Percentiles rank a stretch among this genome's conserved stretches.
Conservation (phyloP, 805 yeast genomes). For the Clavispora santaluciae region DNA sequence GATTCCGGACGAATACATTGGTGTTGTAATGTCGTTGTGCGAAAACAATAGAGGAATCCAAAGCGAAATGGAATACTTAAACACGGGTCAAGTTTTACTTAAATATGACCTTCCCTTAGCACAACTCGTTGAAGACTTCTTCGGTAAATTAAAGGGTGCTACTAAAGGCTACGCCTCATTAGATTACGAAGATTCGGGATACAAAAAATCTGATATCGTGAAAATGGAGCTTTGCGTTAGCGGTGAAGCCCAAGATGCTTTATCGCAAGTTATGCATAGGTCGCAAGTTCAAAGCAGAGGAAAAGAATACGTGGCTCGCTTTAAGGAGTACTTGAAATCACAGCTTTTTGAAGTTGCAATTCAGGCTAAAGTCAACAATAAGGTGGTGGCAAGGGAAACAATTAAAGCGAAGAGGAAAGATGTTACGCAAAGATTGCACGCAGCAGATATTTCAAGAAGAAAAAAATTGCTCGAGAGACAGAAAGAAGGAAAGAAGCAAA, state of each 20-base stretch:
- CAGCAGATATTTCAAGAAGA: constrained; percentile 85
- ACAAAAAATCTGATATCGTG: constrained; percentile 70
- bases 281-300: constrained; percentile 72
- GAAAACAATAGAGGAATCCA: constrained; percentile 82
- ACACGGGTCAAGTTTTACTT: constrained; percentile 75
- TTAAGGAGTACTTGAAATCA: constrained; percentile 71
- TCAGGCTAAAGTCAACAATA: constrained; percentile 79
- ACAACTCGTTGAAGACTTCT: constrained; percentile 90
- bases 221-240: constrained; percentile 87
- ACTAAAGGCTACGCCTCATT: constrained; percentile 92
- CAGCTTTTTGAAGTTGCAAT: constrained; percentile 91
- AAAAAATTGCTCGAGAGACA: constrained; percentile 84
- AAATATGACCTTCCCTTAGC: constrained; percentile 82
- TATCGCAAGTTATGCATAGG: constrained; percentile 84
- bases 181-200: constrained; percentile 93
- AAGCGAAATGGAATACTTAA: constrained; percentile 67
- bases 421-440: constrained; percentile 90
- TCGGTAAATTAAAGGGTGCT: constrained; percentile 85
- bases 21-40: constrained; percentile 81
- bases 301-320: constrained; percentile 74
- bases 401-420: constrained; percentile 91
- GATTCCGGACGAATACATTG: constrained; percentile 84
- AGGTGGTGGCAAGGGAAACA: constrained; percentile 85
- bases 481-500: constrained; percentile 85
- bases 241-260: constrained; percentile 85